Conservation (phyloP, 192 early-diverging fungal species). For the Coemansia sp. region DNA sequence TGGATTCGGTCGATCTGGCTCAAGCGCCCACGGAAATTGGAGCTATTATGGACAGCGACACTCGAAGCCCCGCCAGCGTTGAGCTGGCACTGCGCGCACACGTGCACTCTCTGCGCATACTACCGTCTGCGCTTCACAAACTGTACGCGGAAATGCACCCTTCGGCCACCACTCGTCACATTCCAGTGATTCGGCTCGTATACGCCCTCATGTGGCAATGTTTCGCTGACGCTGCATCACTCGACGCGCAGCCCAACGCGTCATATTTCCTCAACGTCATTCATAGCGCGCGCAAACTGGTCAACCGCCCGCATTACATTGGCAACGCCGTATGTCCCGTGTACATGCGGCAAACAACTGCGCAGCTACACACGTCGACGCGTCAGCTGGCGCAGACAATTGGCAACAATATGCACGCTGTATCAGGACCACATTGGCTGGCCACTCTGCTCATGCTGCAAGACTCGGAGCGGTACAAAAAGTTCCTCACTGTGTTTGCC, state of each 20-base stretch:
- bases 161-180: background rate
- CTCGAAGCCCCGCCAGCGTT: constrained; percentile 12
- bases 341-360: constrained; percentile 19
- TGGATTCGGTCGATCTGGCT: constrained; percentile 14
- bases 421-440: constrained; percentile 24
- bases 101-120: constrained; percentile 23
- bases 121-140: constrained; percentile 12
- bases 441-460: constrained; percentile 16
- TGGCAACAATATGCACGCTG: constrained; percentile 22
- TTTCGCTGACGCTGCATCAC: constrained; percentile 13
- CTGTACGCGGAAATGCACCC: constrained; percentile 10
- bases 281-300: constrained; percentile 23
- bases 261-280: constrained; percentile 28
- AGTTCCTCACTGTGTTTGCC: constrained; percentile 41
- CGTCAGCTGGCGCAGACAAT: constrained; percentile 16
- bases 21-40: background rate
- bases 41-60: constrained; percentile 17
- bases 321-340: constrained; percentile 43
- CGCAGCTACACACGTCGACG: background rate
- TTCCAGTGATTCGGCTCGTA: constrained; percentile 29
- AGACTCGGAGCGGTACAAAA: constrained; percentile 19
- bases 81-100: constrained; percentile 26
- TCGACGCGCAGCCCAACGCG: no score
- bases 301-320: constrained; percentile 25
- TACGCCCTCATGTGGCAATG: constrained; percentile 50